A percentile compares a stretch with the other conserved stretches of the same genome.
phyloP scores from a whole-genome alignment of 2,329 filamentous ascomycete genomes.

The Pseudogymnoascus destructans region DNA sequence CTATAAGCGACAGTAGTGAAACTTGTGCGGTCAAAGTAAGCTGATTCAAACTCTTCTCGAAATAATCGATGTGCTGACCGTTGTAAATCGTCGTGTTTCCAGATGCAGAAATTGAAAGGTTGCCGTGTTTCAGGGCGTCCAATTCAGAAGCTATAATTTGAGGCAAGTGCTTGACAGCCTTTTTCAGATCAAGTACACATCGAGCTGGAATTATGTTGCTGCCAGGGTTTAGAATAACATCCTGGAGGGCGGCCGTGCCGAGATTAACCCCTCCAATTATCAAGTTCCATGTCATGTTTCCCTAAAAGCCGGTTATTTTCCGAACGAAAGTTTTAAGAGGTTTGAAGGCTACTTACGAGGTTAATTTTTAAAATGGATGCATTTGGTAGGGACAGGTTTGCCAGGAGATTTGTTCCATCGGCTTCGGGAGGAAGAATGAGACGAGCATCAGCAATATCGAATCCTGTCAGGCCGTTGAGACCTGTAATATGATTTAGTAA shows the following conservation, averaged over 20 bases:
- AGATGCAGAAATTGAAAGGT: conserved; percentile 1
- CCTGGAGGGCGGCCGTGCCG: background rate
- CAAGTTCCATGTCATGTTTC: background rate
- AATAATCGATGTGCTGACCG: conserved; percentile 3
- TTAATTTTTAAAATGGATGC: background rate
- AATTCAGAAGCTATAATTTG: background rate
- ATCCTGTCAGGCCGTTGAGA: background rate
- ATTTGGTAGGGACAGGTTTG: background rate
- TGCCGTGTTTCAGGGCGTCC: background rate
- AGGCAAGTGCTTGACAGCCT: background rate
- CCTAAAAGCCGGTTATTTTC: background rate
- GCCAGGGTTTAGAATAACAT: background rate
- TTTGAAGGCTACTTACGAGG: background rate
- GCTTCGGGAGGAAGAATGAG: background rate
- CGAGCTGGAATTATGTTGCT: background rate
- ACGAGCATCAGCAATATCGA: background rate
- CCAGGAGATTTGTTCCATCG: background rate
- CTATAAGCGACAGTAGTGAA: background rate
- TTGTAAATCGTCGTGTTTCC: conserved; percentile 7
- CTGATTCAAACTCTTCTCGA: background rate
- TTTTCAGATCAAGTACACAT: background rate
- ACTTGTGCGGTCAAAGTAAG: background rate
- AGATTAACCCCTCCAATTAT: background rate
- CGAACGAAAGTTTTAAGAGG: background rate
- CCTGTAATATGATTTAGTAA: background rate